Conservation (phyloP, 306 rosid genomes). For the Vicia villosa region DNA sequence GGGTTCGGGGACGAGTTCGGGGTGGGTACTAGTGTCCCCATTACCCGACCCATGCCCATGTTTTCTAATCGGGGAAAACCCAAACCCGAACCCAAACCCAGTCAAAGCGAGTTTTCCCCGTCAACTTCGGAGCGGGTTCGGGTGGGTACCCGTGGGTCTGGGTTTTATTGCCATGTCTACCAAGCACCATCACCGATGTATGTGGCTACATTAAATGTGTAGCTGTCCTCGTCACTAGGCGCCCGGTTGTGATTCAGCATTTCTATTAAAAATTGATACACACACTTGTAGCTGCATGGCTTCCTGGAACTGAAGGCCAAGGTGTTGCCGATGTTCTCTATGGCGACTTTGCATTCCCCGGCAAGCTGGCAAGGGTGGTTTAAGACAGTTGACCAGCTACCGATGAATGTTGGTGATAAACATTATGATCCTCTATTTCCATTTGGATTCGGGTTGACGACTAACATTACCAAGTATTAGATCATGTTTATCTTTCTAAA, state of each 20-base stretch:
- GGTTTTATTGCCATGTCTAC: no score
- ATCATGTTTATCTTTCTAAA: neutral
- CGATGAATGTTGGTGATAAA: constrained; percentile 48
- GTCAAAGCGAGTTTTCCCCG: no score
- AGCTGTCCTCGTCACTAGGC: constrained; percentile 74
- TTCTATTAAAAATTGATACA: constrained; percentile 56
- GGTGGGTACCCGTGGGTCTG: no score
- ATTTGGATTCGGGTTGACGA: constrained; percentile 40
- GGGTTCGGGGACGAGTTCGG: no score
- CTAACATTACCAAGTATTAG: constrained; percentile 24
- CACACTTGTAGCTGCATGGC: constrained; percentile 94
- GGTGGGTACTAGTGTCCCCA: no score
- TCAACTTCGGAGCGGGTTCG: no score
- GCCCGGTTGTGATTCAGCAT: constrained; percentile 82
- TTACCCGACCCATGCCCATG: no score
- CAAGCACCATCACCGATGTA: constrained; percentile 67
- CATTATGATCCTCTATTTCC: constrained; percentile 44
- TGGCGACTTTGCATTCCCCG: constrained; percentile 7
- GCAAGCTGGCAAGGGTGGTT: no score
- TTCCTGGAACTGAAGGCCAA: constrained; percentile 68
- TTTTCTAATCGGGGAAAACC: no score
- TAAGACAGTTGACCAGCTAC: constrained; percentile 28
- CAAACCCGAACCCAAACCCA: no score
- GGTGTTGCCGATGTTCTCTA: constrained; percentile 37
- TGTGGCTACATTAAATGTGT: constrained; percentile 66